phyloP scores from a whole-genome alignment of 805 yeast genomes.

The Ogataea pini region DNA sequence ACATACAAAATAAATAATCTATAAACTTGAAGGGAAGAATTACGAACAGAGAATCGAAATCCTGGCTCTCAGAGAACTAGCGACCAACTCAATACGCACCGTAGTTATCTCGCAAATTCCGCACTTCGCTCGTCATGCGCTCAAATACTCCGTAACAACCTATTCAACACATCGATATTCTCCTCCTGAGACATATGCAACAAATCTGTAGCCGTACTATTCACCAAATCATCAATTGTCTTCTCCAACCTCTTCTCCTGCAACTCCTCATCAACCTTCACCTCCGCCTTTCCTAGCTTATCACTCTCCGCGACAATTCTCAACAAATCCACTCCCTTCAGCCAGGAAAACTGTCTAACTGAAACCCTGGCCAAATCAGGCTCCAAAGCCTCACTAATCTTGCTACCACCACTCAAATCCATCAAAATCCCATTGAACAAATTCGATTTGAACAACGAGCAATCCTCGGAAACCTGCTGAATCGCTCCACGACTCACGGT shows the following conservation, averaged over 20 bases:
- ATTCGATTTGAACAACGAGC: constrained; percentile 11
- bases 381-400: background rate
- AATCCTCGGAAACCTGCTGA: constrained; percentile 1
- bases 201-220: constrained; percentile 24
- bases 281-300: background rate
- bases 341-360: background rate
- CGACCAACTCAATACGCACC: no score
- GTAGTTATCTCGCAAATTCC: no score
- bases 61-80: no score
- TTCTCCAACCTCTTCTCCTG: constrained; percentile 9
- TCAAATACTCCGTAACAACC: constrained; percentile 22
- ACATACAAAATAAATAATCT: background rate
- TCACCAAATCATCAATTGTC: constrained; percentile 23
- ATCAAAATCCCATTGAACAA: constrained; percentile 12
- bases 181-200: constrained; percentile 24
- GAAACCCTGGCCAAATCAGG: background rate
- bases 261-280: constrained; percentile 5
- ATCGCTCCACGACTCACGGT: constrained; percentile 11
- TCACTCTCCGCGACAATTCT: constrained; percentile 1
- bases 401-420: constrained; percentile 1
- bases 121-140: no score
- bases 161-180: constrained; percentile 25
- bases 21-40: no score
- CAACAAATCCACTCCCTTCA: constrained; percentile 1
- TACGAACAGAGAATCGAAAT: no score